Conservation (phyloP, 345 rosid genomes). For the Populus pruinosa region DNA sequence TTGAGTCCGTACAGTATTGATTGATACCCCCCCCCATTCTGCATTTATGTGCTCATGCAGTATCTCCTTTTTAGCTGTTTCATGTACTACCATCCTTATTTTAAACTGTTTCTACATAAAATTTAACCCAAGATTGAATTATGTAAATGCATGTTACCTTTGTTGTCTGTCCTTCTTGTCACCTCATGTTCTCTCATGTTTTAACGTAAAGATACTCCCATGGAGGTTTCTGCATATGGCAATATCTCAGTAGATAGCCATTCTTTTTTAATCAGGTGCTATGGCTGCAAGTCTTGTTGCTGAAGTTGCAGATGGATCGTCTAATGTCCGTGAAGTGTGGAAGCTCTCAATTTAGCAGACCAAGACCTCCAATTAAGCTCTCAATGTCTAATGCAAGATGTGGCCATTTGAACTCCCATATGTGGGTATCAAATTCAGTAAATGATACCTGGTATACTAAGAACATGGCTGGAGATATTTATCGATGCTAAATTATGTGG, state of each 20-base stretch:
- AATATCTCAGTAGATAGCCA: not conserved
- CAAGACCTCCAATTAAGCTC: not conserved
- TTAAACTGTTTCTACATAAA: not conserved
- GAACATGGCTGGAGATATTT: not conserved
- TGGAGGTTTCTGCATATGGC: not conserved
- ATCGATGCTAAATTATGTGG: no score
- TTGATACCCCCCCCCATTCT: not conserved
- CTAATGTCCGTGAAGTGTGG: slow-evolving; percentile 91
- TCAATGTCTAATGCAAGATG: not conserved
- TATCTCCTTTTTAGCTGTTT: not conserved
- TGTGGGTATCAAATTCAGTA: not conserved
- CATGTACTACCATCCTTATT: not conserved
- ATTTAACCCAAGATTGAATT: not conserved
- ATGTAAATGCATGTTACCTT: not conserved
- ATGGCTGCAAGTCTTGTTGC: slow-evolving; percentile 60
- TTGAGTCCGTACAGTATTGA: not conserved
- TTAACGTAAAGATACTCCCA: not conserved
- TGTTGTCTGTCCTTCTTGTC: not conserved
- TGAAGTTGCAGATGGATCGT: slow-evolving; percentile 85
- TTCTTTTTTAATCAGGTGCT: slow-evolving; percentile 36
- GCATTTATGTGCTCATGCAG: no score
- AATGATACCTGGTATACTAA: not conserved
- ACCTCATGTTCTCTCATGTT: not conserved
- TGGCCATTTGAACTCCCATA: not conserved
- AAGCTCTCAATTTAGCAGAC: slow-evolving; percentile 43